Base-by-base conservation (phyloP, 2,329 filamentous ascomycete species). In the Trichoderma polysporum region DNA sequence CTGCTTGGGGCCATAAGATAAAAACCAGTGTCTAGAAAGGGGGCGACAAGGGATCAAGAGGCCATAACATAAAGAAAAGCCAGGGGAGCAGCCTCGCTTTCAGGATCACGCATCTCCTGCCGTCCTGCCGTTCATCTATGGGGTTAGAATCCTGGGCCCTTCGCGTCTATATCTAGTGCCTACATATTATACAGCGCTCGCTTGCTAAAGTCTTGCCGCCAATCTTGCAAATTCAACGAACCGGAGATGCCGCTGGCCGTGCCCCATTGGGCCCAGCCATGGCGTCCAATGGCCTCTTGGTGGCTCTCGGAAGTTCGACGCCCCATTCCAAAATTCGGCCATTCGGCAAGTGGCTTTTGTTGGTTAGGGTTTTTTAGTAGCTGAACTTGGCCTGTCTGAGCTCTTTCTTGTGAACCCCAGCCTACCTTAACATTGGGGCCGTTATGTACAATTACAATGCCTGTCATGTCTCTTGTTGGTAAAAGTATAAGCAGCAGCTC, bases 311-410 rank as follows among this genome's bases (percentile, higher is more conserved):
- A 33, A 13, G 25, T 12, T 37, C 50, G 10, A 29, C 37, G 61
- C 37, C 50, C 50, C 61, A 64, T 64, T 64, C 61, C 61, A 56
- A 33, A n/a, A 22, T 22, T 64, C 61, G 50, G 61, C 15, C 61
- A 27, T 56, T 56, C 61, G 39, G 61, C 37, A 54, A 33, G 61
- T 64, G 33, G 49, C 50, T 56, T 19, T 35, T 45, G 58, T 10
- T 39, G 58, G 58, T 39, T 52, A 9, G 10, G 13, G 17, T 25
- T 60, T 25, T 45, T 35, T 35, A 45, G 49, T 19, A n/a, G 50
- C n/a, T 37, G 10, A 19, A 33, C 31, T n/a, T 17, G 29, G 9
- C 50, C 19, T 6, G 59, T 45, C 25, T 45, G 47, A 47, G 59
- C 37, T 56, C 27, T 47, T 64, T 64, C n/a, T 56, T 35, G 39